Percentiles rank a stretch among this genome's conserved stretches.
phyloP scores from a whole-genome alignment of 768 basidiomycete species.

The Udeniomyces megalosporus region DNA sequence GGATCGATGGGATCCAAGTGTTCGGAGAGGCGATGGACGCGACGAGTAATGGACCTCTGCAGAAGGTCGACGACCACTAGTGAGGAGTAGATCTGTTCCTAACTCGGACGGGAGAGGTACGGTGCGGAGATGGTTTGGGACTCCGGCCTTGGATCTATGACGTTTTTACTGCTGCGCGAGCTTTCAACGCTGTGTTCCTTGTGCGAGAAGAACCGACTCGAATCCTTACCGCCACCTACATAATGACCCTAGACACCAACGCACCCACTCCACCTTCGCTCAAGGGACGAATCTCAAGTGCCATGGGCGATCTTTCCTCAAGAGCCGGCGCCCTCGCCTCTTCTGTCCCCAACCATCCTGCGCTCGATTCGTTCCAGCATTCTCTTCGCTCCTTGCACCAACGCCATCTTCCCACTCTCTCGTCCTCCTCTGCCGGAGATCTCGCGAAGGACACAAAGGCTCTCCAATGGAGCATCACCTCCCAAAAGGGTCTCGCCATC shows the following conservation, averaged over 20 bases:
- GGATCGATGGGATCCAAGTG: constrained; percentile 52
- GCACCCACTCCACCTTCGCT: no score
- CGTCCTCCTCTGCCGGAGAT: neutral
- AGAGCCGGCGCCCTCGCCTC: no score
- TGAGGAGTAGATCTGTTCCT: neutral
- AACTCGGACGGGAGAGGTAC: no score
- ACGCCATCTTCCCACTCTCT: neutral
- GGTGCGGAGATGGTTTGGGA: no score
- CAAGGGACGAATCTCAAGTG: no score
- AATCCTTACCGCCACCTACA: no score
- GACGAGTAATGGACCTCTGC: constrained; percentile 20
- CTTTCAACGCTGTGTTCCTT: no score
- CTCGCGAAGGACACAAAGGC: neutral
- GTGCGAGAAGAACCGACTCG: no score
- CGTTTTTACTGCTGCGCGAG: no score
- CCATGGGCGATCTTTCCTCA: no score
- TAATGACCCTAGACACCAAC: no score
- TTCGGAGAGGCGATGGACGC: constrained; percentile 31
- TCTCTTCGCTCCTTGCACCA: constrained; percentile 6
- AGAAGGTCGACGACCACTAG: constrained; percentile 17
- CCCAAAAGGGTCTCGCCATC: neutral
- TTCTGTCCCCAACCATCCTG: constrained; percentile 4
- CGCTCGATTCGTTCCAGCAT: constrained; percentile 4
- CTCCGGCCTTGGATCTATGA: no score
- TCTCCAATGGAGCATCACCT: constrained; percentile 6